phyloP scores from a whole-genome alignment of 495 filamentous ascomycete species.

The Annulohypoxylon nitens region DNA sequence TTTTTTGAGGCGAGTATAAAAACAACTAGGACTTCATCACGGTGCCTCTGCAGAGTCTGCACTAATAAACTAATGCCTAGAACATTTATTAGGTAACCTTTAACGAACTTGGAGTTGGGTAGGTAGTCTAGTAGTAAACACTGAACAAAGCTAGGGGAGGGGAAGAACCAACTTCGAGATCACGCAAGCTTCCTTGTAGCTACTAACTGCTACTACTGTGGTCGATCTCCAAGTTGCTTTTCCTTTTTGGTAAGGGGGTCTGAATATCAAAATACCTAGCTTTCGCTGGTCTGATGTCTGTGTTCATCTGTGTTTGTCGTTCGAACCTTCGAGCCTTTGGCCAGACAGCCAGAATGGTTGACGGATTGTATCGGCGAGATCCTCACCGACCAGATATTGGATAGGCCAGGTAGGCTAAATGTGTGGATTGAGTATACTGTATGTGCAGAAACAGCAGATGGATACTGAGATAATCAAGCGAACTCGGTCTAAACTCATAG shows the following conservation, averaged over 20 bases:
- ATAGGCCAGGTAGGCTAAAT: background rate
- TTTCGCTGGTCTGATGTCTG: conserved; percentile 19
- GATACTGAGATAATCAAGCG: conserved; percentile 1
- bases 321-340: conserved; percentile 8
- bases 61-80: too few species aligned
- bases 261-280: conserved; percentile 30
- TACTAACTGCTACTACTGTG: conserved; percentile 2
- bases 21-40: background rate
- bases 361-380: conserved; percentile 1
- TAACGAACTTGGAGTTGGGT: background rate
- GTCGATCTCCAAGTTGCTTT: conserved; percentile 24
- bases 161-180: conserved; percentile 31
- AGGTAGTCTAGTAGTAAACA: background rate
- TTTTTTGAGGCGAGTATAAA: conserved; percentile 11
- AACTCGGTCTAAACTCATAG: conserved; percentile 17
- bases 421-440: background rate
- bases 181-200: conserved; percentile 45
- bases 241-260: conserved; percentile 21
- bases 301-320: conserved; percentile 9
- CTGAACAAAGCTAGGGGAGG: background rate
- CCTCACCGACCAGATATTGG: conserved; percentile 10
- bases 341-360: background rate
- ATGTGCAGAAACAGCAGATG: background rate
- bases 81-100: too few species aligned
- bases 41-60: background rate